These are phyloP conservation scores for Uronychia setigera DNA, from an alignment of 73 alveolate species.

Conservation along the genomic window DNA sequence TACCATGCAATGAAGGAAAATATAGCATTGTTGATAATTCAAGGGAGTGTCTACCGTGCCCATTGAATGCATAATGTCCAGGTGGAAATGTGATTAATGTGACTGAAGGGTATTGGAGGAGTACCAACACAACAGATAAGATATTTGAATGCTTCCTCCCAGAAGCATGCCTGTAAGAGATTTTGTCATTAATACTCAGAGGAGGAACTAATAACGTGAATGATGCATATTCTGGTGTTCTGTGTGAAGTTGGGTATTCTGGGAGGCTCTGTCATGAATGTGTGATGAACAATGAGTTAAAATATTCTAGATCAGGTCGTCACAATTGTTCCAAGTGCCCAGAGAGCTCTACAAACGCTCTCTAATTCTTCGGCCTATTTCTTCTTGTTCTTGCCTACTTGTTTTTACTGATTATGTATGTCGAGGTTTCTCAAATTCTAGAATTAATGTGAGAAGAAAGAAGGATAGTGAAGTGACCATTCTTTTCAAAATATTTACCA, in stretches of 20 bases:
- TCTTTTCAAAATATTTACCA: conserved; percentile 5
- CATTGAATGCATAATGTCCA: background rate
- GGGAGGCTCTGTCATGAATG: conserved; percentile 5
- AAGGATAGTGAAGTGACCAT: background rate
- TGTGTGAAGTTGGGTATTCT: background rate
- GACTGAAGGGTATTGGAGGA: conserved; percentile 7
- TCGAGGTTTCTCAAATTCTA: background rate
- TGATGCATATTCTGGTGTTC: background rate
- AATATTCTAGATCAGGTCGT: background rate
- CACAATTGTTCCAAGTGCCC: conserved; percentile 1
- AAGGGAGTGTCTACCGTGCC: background rate
- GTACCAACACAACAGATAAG: background rate
- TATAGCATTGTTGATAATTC: background rate
- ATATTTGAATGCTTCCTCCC: background rate
- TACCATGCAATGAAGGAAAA: background rate
- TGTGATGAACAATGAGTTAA: background rate
- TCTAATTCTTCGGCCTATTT: background rate
- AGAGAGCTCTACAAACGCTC: background rate
- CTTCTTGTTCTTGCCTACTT: background rate
- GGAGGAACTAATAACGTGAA: conserved; percentile 1
- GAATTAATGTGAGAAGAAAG: background rate
- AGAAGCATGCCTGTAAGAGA: conserved; percentile 4
- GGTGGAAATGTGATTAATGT: conserved; percentile 11
- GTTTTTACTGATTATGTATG: background rate
- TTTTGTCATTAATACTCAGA: no score